These are phyloP conservation scores for Sequoiadendron giganteum DNA, from an alignment of 75 land plant species.

Conservation along the genomic window DNA sequence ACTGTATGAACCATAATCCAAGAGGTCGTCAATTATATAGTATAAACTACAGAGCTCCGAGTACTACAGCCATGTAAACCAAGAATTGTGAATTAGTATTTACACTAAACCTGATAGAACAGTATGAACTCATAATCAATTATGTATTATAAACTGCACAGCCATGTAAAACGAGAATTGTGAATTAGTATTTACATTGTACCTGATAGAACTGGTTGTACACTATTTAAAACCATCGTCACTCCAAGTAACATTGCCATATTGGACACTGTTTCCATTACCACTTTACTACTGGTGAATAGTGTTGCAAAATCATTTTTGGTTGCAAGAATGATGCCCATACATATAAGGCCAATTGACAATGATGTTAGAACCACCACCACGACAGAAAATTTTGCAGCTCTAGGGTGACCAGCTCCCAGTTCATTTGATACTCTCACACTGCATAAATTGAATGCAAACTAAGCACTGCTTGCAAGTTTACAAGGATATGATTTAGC, in stretches of 20 bases:
- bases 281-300: constrained; percentile 37
- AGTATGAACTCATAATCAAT: background rate
- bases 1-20: background rate
- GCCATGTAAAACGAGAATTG: background rate
- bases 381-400: constrained; percentile 58
- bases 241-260: constrained; percentile 54
- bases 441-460: constrained; percentile 18
- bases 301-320: constrained; percentile 38
- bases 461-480: background rate
- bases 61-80: no score
- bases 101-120: no score
- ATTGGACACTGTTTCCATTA: constrained; percentile 39
- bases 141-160: background rate
- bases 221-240: constrained; percentile 62
- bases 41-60: background rate
- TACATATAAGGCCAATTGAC: constrained; percentile 36
- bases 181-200: background rate
- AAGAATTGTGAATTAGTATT: no score
- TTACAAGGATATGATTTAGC: background rate
- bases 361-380: constrained; percentile 37
- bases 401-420: constrained; percentile 65
- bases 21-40: background rate
- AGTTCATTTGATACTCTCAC: constrained; percentile 84
- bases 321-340: constrained; percentile 31
- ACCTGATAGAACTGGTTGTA: constrained; percentile 81